Evolutionary conservation across 495 filamentous ascomycete species (phyloP).

Genomic region (Astrocystis sublimbata): DNA sequence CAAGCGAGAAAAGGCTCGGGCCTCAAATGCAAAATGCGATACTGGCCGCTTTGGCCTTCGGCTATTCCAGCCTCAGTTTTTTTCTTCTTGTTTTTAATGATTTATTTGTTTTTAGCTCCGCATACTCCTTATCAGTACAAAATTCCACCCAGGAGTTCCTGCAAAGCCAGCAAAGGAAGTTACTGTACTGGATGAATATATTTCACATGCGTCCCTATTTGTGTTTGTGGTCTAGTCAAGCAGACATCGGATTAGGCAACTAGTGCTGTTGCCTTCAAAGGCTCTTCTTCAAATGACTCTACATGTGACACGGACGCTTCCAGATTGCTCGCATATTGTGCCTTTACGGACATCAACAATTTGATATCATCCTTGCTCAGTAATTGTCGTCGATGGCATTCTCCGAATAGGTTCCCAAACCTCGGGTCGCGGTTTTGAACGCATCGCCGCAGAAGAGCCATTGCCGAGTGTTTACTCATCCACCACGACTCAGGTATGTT

Average conservation of each 20-base stretch:
- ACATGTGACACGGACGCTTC: neutral
- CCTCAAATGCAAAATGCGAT: too few species aligned
- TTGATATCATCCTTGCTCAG: constrained; percentile 14
- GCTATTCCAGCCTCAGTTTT: too few species aligned
- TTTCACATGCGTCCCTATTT: neutral
- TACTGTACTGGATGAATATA: neutral
- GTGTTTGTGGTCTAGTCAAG: neutral
- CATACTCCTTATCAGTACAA: neutral
- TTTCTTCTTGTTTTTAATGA: too few species aligned
- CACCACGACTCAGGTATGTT: constrained; percentile 29
- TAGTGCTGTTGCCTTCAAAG: neutral
- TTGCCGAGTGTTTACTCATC: constrained; percentile 39
- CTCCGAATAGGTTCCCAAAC: constrained; percentile 42
- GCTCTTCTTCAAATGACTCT: neutral
- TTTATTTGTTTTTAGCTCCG: too few species aligned
- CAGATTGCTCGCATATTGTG: too few species aligned
- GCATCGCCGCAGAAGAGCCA: constrained; percentile 46
- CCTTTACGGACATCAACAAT: neutral
- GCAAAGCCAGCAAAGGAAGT: neutral
- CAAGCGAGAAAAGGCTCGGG: too few species aligned
- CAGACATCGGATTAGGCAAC: neutral
- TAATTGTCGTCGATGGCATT: constrained; percentile 27
- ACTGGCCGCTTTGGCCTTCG: too few species aligned
- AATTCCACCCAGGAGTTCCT: neutral
- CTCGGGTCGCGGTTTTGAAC: constrained; percentile 44